Conservation (phyloP, 176 grass and related monocot genomes). For the Pontederia paniculata region DNA sequence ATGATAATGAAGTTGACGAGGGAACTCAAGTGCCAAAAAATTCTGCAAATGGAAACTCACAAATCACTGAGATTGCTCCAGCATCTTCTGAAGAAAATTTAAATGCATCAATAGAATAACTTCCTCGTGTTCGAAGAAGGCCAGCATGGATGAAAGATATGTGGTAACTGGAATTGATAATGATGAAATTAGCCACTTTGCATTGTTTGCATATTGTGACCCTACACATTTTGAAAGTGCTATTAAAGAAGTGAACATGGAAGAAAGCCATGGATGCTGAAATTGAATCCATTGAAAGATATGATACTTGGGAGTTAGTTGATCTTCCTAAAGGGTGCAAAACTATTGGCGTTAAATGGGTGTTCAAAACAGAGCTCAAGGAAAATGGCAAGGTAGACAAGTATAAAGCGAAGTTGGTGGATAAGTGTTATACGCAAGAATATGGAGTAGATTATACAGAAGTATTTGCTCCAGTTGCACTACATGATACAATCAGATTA, state of each 20-base stretch:
- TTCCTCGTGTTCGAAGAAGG: background rate
- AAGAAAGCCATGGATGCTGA: background rate
- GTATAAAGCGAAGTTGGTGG: background rate
- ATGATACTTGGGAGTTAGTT: background rate
- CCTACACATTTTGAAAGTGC: background rate
- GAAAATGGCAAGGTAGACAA: background rate
- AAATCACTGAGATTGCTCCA: background rate
- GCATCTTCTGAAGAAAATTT: background rate
- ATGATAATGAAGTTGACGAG: background rate
- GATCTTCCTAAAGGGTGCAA: background rate
- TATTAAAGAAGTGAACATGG: background rate
- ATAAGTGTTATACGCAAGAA: background rate
- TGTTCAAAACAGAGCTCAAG: background rate
- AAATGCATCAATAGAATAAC: background rate
- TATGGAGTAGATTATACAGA: background rate
- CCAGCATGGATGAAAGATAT: background rate
- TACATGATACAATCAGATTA: background rate
- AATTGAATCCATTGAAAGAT: background rate
- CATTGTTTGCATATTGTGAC: background rate
- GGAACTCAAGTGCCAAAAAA: background rate
- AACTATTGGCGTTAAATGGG: background rate
- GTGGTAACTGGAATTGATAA: background rate
- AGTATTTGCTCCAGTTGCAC: constrained; percentile 5
- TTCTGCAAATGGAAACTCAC: background rate
- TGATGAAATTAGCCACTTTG: background rate